These are phyloP conservation scores for Tricholoma sp. DNA, from an alignment of 768 basidiomycete genomes.

Conservation along the genomic window DNA sequence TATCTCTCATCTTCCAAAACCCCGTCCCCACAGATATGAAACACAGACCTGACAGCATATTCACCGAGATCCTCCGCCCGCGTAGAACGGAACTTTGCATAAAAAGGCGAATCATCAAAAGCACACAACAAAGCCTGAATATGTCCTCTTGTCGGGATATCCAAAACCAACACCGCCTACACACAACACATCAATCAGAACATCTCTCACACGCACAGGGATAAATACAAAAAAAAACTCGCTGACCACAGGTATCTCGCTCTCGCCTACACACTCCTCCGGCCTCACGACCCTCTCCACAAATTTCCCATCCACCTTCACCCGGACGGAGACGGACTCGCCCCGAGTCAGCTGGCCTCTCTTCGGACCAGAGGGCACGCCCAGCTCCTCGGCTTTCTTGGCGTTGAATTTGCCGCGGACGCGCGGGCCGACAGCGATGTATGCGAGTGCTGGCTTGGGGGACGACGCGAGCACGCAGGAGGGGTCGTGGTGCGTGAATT, in stretches of 20 bases:
- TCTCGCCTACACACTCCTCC: slow-evolving; percentile 55
- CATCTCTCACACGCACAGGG: not conserved
- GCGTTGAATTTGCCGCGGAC: slow-evolving; percentile 70
- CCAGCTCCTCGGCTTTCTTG: slow-evolving; percentile 55
- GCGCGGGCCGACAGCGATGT: slow-evolving; percentile 48
- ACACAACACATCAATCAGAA: not conserved
- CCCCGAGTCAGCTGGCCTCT: slow-evolving; percentile 64
- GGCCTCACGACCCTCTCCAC: slow-evolving; percentile 48
- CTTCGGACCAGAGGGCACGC: slow-evolving; percentile 54
- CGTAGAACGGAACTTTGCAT: slow-evolving; percentile 42
- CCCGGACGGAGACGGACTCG: slow-evolving; percentile 51
- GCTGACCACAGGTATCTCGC: slow-evolving; percentile 42
- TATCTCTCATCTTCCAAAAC: slow-evolving; percentile 72
- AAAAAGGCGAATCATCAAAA: slow-evolving; percentile 43
- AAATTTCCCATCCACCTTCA: slow-evolving; percentile 36
- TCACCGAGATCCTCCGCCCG: slow-evolving; percentile 33
- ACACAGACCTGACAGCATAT: slow-evolving; percentile 47
- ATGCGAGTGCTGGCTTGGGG: slow-evolving; percentile 34
- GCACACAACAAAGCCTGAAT: slow-evolving; percentile 46
- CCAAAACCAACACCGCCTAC: slow-evolving; percentile 64
- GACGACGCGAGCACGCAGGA: slow-evolving; percentile 13
- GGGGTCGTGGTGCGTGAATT: slow-evolving; percentile 18
- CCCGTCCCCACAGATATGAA: slow-evolving; percentile 67
- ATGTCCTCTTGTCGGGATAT: slow-evolving; percentile 60
- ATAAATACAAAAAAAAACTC: no score